These are phyloP conservation scores for Ichthyophthirius multifiliis DNA, from an alignment of 169 alveolate species.

Conservation along the genomic window DNA sequence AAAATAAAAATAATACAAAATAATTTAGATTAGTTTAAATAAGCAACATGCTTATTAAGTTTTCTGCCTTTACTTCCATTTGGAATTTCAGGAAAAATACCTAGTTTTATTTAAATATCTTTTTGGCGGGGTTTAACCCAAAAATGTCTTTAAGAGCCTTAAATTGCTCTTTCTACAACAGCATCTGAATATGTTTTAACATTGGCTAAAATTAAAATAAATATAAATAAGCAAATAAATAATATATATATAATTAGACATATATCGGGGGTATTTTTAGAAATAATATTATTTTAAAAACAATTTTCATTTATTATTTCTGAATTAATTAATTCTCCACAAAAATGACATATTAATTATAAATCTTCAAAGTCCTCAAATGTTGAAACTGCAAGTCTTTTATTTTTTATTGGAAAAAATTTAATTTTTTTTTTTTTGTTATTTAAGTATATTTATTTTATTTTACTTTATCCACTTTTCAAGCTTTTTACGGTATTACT, in stretches of 20 bases:
- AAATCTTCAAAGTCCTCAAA: neutral
- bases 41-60: neutral
- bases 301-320: neutral
- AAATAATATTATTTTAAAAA: neutral
- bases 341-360: neutral
- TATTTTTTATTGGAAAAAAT: neutral
- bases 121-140: constrained; percentile 1
- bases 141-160: neutral
- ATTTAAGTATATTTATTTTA: neutral
- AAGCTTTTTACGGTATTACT: neutral
- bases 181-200: neutral
- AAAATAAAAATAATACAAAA: neutral
- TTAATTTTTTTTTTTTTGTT: neutral
- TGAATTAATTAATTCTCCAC: neutral
- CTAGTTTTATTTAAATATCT: neutral
- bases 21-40: neutral
- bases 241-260: neutral
- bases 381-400: neutral
- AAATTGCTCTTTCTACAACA: neutral
- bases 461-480: neutral
- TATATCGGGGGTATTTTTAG: neutral
- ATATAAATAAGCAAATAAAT: neutral
- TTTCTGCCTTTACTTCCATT: neutral
- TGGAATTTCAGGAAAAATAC: neutral
- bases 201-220: neutral